A percentile compares a stretch with the other conserved stretches of the same genome.
Evolutionary conservation across 805 yeast species (phyloP).

Genomic region (Sugiyamaella smithiae): DNA sequence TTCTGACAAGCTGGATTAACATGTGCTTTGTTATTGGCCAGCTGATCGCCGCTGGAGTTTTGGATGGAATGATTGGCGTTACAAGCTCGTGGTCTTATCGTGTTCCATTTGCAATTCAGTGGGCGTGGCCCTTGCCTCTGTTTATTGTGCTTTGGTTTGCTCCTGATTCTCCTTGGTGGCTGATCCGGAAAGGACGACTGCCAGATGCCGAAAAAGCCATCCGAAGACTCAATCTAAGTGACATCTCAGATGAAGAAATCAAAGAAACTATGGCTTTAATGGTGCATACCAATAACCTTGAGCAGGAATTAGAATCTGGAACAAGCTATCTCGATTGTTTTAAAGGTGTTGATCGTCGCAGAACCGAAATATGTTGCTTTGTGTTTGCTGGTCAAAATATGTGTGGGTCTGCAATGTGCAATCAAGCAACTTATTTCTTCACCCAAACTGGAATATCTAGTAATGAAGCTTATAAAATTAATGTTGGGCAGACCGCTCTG

Average conservation of each 20-base stretch:
- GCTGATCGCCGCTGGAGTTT: conserved; percentile 51
- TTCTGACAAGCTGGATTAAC: conserved; percentile 49
- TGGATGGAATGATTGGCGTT: conserved; percentile 34
- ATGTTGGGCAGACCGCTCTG: conserved; percentile 45
- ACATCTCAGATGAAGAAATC: conserved; percentile 38
- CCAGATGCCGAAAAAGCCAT: conserved; percentile 44
- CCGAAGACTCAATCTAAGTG: conserved; percentile 38
- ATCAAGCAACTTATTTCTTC: conserved; percentile 35
- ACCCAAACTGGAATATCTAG: conserved; percentile 38
- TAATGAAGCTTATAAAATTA: conserved; percentile 43
- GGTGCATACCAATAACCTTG: conserved; percentile 43
- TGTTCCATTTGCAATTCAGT: conserved; percentile 56
- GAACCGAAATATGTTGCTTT: conserved; percentile 48
- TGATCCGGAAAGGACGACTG: conserved; percentile 40
- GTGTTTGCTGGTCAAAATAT: conserved; percentile 45
- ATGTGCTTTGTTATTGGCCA: conserved; percentile 58
- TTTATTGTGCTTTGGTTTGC: conserved; percentile 41
- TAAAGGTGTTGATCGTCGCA: conserved; percentile 44
- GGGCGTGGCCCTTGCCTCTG: conserved; percentile 56
- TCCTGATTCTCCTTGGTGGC: conserved; percentile 57
- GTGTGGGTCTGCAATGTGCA: conserved; percentile 6
- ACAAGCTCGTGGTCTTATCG: conserved; percentile 42
- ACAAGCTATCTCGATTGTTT: conserved; percentile 41
- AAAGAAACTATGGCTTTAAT: conserved; percentile 45
- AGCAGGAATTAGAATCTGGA: conserved; percentile 19